Conservation (phyloP, 73 alveolate species). For the Symbiodinium natans region DNA sequence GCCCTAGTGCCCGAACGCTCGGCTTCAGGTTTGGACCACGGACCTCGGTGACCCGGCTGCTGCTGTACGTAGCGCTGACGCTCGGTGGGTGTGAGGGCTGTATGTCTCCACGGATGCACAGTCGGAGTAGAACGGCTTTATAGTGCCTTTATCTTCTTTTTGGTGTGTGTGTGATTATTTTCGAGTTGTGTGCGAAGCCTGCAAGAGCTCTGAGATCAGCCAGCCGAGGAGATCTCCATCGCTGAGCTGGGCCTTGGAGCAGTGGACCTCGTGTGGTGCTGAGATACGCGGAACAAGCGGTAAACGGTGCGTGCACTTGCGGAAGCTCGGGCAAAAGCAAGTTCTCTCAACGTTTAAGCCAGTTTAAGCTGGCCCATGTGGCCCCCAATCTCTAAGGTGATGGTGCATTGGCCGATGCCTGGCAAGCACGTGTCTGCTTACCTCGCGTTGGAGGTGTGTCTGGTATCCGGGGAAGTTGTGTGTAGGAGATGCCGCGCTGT, state of each 20-base stretch:
- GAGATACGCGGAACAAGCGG: neutral
- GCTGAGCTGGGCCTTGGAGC: conserved; percentile 45
- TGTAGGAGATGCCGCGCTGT: neutral
- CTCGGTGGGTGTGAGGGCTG: neutral
- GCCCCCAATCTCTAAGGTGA: conserved; percentile 9
- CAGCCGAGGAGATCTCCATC: conserved; percentile 48
- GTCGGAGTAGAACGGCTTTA: neutral
- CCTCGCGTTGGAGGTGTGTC: conserved; percentile 12
- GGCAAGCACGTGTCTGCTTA: conserved; percentile 59
- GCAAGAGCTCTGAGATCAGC: neutral
- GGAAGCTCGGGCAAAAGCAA: neutral
- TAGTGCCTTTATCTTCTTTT: no score
- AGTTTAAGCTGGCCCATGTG: neutral
- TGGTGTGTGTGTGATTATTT: neutral
- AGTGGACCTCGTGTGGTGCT: conserved; percentile 31
- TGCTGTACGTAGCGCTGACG: conserved; percentile 43
- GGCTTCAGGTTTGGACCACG: conserved; percentile 56
- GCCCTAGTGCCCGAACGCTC: no score
- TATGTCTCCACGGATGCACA: no score
- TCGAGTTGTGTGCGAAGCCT: neutral
- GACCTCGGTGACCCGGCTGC: conserved; percentile 22
- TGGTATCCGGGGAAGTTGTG: neutral
- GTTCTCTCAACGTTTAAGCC: neutral
- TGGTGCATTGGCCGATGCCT: conserved; percentile 87
- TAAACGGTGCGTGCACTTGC: neutral